These are phyloP conservation scores for Aegilops umbellulata DNA, from an alignment of 176 grass and related monocot genomes.

Conservation along the genomic window DNA sequence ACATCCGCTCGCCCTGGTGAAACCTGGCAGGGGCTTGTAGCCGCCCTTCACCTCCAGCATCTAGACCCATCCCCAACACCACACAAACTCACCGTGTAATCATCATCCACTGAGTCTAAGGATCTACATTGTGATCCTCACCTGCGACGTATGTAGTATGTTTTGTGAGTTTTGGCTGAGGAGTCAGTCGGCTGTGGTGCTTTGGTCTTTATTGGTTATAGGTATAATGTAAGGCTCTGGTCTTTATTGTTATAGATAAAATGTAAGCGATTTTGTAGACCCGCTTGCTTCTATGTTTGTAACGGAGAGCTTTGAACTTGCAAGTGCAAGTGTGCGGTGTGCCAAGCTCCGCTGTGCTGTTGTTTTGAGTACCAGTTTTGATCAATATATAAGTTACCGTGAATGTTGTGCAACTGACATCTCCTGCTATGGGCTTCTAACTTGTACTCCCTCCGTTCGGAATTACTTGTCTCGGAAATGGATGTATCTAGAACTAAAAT, in stretches of 20 bases:
- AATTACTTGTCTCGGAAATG: too few relatives aligned
- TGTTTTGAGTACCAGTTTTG: constrained; percentile 6
- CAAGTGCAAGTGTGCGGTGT: constrained; percentile 24
- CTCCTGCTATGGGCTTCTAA: background rate
- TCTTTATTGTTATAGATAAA: constrained; percentile 46
- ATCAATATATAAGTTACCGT: background rate
- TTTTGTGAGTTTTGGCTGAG: constrained; percentile 47
- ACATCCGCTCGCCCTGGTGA: constrained; percentile 67
- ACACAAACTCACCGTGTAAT: constrained; percentile 63
- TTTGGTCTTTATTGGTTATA: constrained; percentile 32
- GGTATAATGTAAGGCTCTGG: constrained; percentile 47
- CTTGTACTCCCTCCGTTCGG: too few relatives aligned
- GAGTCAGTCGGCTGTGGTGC: constrained; percentile 31
- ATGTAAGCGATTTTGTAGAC: constrained; percentile 66
- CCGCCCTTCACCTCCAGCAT: constrained; percentile 80
- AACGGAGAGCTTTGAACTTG: constrained; percentile 46
- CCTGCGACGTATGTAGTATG: constrained; percentile 41
- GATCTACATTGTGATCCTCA: constrained; percentile 44
- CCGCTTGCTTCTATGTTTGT: constrained; percentile 49
- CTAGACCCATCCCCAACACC: constrained; percentile 56
- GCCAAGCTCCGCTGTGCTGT: background rate
- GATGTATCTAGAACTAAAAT: too few relatives aligned
- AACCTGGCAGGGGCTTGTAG: constrained; percentile 83
- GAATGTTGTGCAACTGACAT: background rate
- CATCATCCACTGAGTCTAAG: constrained; percentile 12